phyloP scores from a whole-genome alignment of 1,139 yeast genomes.

The Yamadazyma songkhlaensis region DNA sequence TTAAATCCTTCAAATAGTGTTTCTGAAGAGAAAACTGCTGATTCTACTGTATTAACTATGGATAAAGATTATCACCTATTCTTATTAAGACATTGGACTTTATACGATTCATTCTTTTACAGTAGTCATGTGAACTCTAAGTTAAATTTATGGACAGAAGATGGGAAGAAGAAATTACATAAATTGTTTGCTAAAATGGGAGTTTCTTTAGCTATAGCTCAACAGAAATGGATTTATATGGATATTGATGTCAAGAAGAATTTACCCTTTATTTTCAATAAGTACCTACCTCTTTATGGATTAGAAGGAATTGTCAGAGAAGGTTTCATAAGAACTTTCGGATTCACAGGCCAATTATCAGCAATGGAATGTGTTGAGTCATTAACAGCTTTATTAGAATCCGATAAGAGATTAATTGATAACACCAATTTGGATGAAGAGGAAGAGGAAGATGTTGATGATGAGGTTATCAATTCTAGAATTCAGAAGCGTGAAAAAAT shows the following conservation, averaged over 20 bases:
- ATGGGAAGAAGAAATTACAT: constrained; percentile 82
- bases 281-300: constrained; percentile 73
- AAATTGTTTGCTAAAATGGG: constrained; percentile 97
- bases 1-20: constrained; percentile 36
- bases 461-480: constrained; percentile 35
- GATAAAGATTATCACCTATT: constrained; percentile 87
- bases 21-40: constrained; percentile 49
- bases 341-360: constrained; percentile 80
- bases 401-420: constrained; percentile 39
- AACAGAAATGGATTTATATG: constrained; percentile 91
- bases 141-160: constrained; percentile 85
- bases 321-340: constrained; percentile 84
- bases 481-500: constrained; percentile 57
- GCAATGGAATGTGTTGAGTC: constrained; percentile 96
- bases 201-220: constrained; percentile 80
- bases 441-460: constrained; percentile 19
- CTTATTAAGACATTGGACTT: constrained; percentile 86
- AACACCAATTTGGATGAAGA: constrained; percentile 13
- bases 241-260: constrained; percentile 76
- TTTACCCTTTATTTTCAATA: constrained; percentile 64
- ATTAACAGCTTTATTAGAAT: constrained; percentile 77
- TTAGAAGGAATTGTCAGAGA: constrained; percentile 80
- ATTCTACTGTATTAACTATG: constrained; percentile 59
- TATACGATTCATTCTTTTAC: constrained; percentile 87
- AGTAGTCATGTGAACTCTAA: constrained; percentile 89